A percentile compares a stretch with the other conserved stretches of the same genome.
phyloP scores from a whole-genome alignment of 2,329 filamentous ascomycete species.

The Cercospora sp. region DNA sequence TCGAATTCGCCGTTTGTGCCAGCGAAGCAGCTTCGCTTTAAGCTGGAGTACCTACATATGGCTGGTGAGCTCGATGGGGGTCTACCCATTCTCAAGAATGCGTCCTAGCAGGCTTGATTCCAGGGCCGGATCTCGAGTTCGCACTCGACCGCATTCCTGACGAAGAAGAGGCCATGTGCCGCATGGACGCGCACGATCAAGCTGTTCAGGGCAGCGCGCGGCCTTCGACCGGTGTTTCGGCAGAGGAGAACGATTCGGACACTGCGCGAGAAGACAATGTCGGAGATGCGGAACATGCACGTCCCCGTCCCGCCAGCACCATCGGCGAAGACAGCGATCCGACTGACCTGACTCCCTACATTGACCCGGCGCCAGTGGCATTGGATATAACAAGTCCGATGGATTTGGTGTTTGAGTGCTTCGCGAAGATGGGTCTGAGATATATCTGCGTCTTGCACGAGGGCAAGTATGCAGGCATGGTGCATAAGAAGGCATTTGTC shows the following conservation, averaged over 20 bases:
- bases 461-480: conserved; percentile 84
- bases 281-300: conserved; percentile 12
- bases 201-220: conserved; percentile 39
- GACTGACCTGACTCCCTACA: conserved; percentile 85
- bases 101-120: conserved; percentile 84
- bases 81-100: conserved; percentile 78
- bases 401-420: conserved; percentile 95
- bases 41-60: conserved; percentile 78
- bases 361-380: conserved; percentile 86
- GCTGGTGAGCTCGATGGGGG: conserved; percentile 91
- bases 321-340: conserved; percentile 53
- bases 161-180: conserved; percentile 73
- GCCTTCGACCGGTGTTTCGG: conserved; percentile 15
- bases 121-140: conserved; percentile 89
- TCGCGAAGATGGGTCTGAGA: conserved; percentile 86
- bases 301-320: not conserved
- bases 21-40: conserved; percentile 72
- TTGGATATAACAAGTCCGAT: conserved; percentile 87
- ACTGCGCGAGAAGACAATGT: conserved; percentile 18
- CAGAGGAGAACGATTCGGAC: conserved; percentile 15
- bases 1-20: conserved; percentile 77
- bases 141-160: conserved; percentile 76
- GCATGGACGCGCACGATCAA: conserved; percentile 72
- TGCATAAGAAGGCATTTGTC: conserved; percentile 96
- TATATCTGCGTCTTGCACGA: conserved; percentile 88